Conservation (phyloP, 2,329 filamentous ascomycete species). For the Xylariaceae sp. region DNA sequence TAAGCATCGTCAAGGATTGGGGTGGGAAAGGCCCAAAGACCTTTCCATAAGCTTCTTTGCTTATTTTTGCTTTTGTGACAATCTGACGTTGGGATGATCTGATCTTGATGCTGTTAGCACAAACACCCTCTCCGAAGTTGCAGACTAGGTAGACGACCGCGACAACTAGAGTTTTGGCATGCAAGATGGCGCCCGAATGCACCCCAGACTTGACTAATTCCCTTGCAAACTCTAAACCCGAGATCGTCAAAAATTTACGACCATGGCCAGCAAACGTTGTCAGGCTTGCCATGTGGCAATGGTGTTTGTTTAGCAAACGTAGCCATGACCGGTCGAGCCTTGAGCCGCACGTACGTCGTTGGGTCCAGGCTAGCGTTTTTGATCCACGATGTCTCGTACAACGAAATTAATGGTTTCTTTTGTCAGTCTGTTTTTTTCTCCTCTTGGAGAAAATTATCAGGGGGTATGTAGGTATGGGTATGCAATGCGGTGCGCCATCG, state of each 20-base stretch:
- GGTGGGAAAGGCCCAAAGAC: no score
- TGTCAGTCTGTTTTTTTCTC: not conserved
- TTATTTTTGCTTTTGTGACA: slow-evolving; percentile 6
- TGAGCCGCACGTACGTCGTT: slow-evolving; percentile 22
- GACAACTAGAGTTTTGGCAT: slow-evolving; percentile 15
- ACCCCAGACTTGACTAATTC: slow-evolving; percentile 20
- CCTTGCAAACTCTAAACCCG: slow-evolving; percentile 8
- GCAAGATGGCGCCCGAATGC: slow-evolving; percentile 27
- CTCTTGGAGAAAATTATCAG: slow-evolving; percentile 5
- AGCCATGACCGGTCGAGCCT: slow-evolving; percentile 11
- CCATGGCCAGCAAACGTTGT: slow-evolving; percentile 5
- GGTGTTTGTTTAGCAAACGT: slow-evolving; percentile 4
- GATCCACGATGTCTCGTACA: slow-evolving; percentile 11
- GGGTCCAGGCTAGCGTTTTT: slow-evolving; percentile 4
- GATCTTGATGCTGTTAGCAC: slow-evolving; percentile 18
- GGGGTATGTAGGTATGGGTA: slow-evolving; percentile 14
- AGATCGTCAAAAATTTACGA: slow-evolving; percentile 6
- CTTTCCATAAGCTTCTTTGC: slow-evolving; percentile 8
- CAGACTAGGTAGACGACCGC: slow-evolving; percentile 17
- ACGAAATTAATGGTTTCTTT: slow-evolving; percentile 4
- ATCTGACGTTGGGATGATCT: slow-evolving; percentile 23
- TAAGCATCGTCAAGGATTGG: slow-evolving; percentile 7
- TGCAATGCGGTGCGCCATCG: slow-evolving; percentile 23
- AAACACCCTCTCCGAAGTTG: slow-evolving; percentile 8
- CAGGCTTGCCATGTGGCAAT: slow-evolving; percentile 22